These are phyloP conservation scores for Exidia glandulosa DNA, from an alignment of 768 basidiomycete genomes.

Conservation along the genomic window DNA sequence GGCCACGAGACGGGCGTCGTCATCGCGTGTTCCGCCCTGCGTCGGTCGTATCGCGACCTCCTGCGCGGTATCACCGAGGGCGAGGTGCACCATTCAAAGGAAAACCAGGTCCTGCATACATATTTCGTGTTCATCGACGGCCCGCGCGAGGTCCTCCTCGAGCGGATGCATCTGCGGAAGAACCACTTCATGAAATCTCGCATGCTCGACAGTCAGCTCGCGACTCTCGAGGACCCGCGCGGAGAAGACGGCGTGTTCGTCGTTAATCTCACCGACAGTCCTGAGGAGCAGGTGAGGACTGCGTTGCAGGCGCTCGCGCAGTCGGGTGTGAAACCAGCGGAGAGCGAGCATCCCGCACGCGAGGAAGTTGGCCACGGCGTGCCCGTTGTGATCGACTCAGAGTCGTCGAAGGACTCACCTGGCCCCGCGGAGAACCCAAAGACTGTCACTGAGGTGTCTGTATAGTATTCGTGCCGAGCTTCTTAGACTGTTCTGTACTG, in stretches of 20 bases:
- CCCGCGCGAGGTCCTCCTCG: slow-evolving; percentile 37
- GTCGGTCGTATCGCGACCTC: slow-evolving; percentile 68
- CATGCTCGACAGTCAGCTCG: slow-evolving; percentile 75
- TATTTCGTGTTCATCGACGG: slow-evolving; percentile 78
- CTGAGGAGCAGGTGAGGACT: slow-evolving; percentile 41
- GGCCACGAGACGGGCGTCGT: slow-evolving; percentile 44
- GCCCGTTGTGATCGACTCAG: neutral
- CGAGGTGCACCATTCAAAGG: slow-evolving; percentile 14
- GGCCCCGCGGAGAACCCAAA: too few relatives aligned
- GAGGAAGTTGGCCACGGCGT: neutral
- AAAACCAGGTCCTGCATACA: slow-evolving; percentile 37
- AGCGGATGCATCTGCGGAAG: slow-evolving; percentile 50
- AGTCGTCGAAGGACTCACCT: too few relatives aligned
- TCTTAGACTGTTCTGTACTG: too few relatives aligned
- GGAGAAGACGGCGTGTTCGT: slow-evolving; percentile 59
- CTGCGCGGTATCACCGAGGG: slow-evolving; percentile 45
- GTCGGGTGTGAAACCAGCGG: neutral
- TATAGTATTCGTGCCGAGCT: too few relatives aligned
- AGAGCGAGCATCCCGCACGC: neutral
- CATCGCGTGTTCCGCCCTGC: slow-evolving; percentile 80
- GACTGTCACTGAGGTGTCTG: too few relatives aligned
- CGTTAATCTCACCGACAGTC: slow-evolving; percentile 42
- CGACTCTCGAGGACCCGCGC: slow-evolving; percentile 56
- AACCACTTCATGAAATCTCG: slow-evolving; percentile 77
- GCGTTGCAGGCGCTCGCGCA: slow-evolving; percentile 31